Evolutionary conservation across 192 early-diverging fungal species (phyloP), one percentile per base, ranked within the genome.

Genomic region (Rhizoclosmatium globosum): DNA sequence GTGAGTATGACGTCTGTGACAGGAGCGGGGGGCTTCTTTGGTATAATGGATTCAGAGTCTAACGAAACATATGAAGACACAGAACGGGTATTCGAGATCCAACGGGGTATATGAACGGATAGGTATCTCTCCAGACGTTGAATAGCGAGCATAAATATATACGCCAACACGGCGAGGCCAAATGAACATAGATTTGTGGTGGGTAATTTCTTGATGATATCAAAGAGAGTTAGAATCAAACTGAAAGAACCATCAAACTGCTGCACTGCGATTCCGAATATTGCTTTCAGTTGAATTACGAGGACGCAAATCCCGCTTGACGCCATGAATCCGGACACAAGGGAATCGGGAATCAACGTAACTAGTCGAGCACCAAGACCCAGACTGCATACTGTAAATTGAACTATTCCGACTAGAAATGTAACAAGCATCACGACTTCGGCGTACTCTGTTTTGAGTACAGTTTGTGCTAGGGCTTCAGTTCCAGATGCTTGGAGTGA

Each of bases 241-340:
- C 71, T 72, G 53, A 72, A 59, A 4, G 53, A 17, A 0, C 71
- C 71, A 41, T 50, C 19, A 41, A 72, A 72, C 17, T 72, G 71
- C 7, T 15, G 53, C n/a, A 76, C 47, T 3, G 13, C 23, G 9
- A 76, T 15, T 19, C 74, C 76, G 31, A 77, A 56, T 4, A 77
- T 19, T 11, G 61, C 13, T 56, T 77, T 77, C 21, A 77, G 44
- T 43, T 77, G 76, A 15, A 48, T 56, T 17, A 67, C 61, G 15
- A 56, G 45, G 7, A 77, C 65, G 23, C 61, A 57, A 3, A 65
- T 48, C 2, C 64, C 76, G 7, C 47, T 56, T 21, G 64, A 44
- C n/a, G 76, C 45, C 64, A 67, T 77, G 65, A 67, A 77, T 31
- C 47, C 76, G 17, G 76, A 46, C 17, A 77, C 53, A 2, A 77